phyloP scores from a whole-genome alignment of 2,329 filamentous ascomycete species.

The Ophiostoma tasmaniense region DNA sequence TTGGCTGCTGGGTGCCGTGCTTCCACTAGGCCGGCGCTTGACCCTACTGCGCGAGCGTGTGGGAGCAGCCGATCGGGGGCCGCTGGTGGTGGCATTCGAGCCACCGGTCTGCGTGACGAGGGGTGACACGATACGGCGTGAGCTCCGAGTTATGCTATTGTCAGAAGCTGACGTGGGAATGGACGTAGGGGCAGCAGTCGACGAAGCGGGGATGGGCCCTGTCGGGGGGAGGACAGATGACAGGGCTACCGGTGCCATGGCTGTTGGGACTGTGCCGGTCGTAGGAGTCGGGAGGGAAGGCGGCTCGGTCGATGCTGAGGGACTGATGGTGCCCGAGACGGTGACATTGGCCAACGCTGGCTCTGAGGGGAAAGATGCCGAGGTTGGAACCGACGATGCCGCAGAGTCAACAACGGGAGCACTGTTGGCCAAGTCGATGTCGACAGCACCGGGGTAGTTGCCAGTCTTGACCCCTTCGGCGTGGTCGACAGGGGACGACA shows the following conservation, averaged over 20 bases:
- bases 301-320: not conserved
- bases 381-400: not conserved
- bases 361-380: not conserved
- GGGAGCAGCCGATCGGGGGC: slow-evolving; percentile 24
- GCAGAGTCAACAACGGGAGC: not conserved
- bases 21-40: slow-evolving; percentile 71
- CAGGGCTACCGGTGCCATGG: not conserved
- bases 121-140: slow-evolving; percentile 14
- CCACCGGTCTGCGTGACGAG: slow-evolving; percentile 10
- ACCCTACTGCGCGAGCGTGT: slow-evolving; percentile 50
- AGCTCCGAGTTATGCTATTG: not conserved
- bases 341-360: not conserved
- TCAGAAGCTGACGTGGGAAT: not conserved
- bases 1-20: slow-evolving; percentile 71
- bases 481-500: not conserved
- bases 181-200: not conserved
- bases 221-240: slow-evolving; percentile 7
- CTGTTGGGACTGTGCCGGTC: not conserved
- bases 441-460: not conserved
- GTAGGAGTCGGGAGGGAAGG: not conserved
- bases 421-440: not conserved
- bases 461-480: not conserved
- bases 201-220: slow-evolving; percentile 4
- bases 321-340: slow-evolving; percentile 17
- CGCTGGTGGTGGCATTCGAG: not conserved